phyloP scores from a whole-genome alignment of 1,139 yeast genomes.

The Suhomyces bokatorum region DNA sequence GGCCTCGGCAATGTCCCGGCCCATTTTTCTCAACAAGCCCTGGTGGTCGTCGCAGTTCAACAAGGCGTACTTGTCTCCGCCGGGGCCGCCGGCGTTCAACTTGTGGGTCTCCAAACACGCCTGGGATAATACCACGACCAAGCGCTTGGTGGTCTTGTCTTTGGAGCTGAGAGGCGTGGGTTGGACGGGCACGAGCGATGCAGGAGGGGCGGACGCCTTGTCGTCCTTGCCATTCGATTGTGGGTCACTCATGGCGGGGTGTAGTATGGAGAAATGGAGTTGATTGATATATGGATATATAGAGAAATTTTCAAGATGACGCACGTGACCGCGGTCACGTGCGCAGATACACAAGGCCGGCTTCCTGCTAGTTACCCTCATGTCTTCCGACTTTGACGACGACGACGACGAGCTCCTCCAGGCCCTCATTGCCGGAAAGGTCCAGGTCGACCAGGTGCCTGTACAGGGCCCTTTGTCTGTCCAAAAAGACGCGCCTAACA shows the following conservation, averaged over 20 bases:
- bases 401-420: conserved; percentile 41
- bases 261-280: background rate
- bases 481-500: background rate
- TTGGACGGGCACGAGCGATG: conserved; percentile 79
- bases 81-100: conserved; percentile 68
- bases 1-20: conserved; percentile 95
- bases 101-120: conserved; percentile 96
- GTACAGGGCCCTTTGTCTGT: background rate
- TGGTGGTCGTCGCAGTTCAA: conserved; percentile 98
- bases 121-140: conserved; percentile 88
- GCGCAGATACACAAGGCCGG: background rate
- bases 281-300: background rate
- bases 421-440: conserved; percentile 18
- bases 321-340: conserved; percentile 8
- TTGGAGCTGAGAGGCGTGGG: conserved; percentile 79
- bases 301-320: conserved; percentile 9
- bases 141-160: conserved; percentile 79
- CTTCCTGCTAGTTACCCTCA: background rate
- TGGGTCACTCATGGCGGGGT: conserved; percentile 7
- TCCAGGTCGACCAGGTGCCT: conserved; percentile 5
- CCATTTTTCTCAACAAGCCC: conserved; percentile 92
- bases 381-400: conserved; percentile 37
- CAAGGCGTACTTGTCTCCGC: conserved; percentile 90
- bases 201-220: conserved; percentile 50
- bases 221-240: conserved; percentile 21